A percentile compares a stretch with the other conserved stretches of the same genome.
These are phyloP conservation scores for Mortierella sp. DNA, from an alignment of 371 early-diverging fungal species.

Conservation along the genomic window DNA sequence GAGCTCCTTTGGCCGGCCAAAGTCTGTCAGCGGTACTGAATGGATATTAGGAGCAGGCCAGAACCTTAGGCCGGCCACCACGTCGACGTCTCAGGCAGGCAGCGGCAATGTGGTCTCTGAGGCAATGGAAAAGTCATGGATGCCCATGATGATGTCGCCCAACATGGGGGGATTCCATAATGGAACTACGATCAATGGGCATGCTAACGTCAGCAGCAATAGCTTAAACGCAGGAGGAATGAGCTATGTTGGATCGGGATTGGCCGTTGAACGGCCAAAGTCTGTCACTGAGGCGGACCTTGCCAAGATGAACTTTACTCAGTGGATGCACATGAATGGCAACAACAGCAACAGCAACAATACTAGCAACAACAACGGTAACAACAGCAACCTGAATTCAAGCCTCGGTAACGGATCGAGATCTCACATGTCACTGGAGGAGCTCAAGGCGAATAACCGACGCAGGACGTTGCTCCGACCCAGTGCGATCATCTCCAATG, in stretches of 20 bases:
- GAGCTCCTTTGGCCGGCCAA: slow-evolving; percentile 65
- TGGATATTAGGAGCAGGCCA: slow-evolving; percentile 59
- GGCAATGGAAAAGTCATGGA: slow-evolving; percentile 47
- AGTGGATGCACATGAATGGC: slow-evolving; percentile 17
- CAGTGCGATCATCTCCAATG: slow-evolving; percentile 55
- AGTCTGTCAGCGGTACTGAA: slow-evolving; percentile 72
- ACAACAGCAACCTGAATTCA: not conserved
- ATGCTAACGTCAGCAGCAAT: slow-evolving; percentile 4
- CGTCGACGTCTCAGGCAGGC: not conserved
- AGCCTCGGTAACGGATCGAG: not conserved
- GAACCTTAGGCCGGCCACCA: not conserved
- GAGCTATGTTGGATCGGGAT: slow-evolving; percentile 40
- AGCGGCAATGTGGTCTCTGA: slow-evolving; percentile 16
- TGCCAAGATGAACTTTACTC: slow-evolving; percentile 40
- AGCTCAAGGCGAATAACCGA: slow-evolving; percentile 43
- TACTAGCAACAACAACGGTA: slow-evolving; percentile 7
- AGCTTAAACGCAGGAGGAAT: slow-evolving; percentile 28
- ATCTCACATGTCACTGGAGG: slow-evolving; percentile 25
- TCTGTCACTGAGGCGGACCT: slow-evolving; percentile 62
- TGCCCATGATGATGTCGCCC: slow-evolving; percentile 56
- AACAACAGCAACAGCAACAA: slow-evolving; percentile 20
- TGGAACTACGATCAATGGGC: slow-evolving; percentile 45
- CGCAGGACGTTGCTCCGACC: slow-evolving; percentile 55
- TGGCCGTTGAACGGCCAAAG: slow-evolving; percentile 60
- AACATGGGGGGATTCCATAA: slow-evolving; percentile 56